Evolutionary conservation across 208 protist species (phyloP).

Genomic region (Porcisia hertigi): DNA sequence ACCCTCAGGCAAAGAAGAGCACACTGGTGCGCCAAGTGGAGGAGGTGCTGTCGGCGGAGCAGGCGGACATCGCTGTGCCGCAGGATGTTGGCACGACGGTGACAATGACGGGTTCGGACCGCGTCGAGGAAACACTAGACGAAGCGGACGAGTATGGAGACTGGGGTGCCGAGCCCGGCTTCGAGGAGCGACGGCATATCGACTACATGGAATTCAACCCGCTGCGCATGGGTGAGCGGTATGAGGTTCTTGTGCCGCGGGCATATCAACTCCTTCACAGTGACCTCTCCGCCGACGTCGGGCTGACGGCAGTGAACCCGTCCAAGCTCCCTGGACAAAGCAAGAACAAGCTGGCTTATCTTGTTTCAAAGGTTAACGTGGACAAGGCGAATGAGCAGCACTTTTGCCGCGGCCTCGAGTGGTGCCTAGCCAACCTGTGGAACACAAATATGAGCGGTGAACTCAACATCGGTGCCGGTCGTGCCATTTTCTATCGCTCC

Average conservation of each 20-base stretch:
- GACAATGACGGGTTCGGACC: constrained; percentile 68
- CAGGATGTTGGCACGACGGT: constrained; percentile 34
- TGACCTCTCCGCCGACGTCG: constrained; percentile 68
- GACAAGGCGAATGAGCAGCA: constrained; percentile 77
- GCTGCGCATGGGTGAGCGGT: constrained; percentile 60
- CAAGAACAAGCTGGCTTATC: constrained; percentile 39
- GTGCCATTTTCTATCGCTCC: constrained; percentile 76
- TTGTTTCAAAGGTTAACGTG: constrained; percentile 48
- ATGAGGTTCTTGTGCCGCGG: constrained; percentile 66
- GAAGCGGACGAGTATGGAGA: constrained; percentile 93
- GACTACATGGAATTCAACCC: constrained; percentile 86
- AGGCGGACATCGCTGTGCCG: constrained; percentile 44
- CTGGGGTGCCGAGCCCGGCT: constrained; percentile 87
- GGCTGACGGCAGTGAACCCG: constrained; percentile 46
- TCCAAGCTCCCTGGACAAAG: constrained; percentile 74
- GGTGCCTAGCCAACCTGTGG: constrained; percentile 88
- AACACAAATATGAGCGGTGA: constrained; percentile 89
- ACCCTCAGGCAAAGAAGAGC: constrained; percentile 71
- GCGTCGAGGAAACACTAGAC: constrained; percentile 78
- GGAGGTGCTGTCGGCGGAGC: constrained; percentile 81
- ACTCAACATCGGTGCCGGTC: constrained; percentile 89
- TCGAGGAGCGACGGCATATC: constrained; percentile 68
- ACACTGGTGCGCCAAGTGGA: constrained; percentile 86
- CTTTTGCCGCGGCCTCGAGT: constrained; percentile 79
- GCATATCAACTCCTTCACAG: constrained; percentile 88